Conservation (phyloP, 2,329 filamentous ascomycete genomes). For the Simplicillium sp. region DNA sequence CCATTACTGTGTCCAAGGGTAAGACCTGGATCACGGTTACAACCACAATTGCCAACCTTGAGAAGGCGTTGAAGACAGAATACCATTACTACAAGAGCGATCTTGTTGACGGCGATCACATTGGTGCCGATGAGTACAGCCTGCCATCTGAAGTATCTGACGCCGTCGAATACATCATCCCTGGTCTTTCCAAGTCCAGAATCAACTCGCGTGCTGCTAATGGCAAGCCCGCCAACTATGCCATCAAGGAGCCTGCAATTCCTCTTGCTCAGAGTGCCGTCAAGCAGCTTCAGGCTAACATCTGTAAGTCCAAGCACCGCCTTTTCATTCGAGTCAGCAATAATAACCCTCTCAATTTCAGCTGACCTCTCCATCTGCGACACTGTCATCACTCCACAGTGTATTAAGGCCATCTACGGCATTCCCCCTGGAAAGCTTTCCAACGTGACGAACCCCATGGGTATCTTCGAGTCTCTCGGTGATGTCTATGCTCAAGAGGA, state of each 20-base stretch:
- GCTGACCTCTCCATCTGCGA: constrained; percentile 27
- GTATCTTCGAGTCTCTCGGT: constrained; percentile 41
- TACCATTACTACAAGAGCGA: constrained; percentile 40
- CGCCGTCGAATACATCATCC: constrained; percentile 31
- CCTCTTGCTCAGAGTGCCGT: constrained; percentile 8
- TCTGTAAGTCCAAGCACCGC: too few relatives aligned
- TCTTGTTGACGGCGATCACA: constrained; percentile 19
- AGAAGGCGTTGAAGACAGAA: constrained; percentile 40
- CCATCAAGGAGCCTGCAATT: constrained; percentile 6
- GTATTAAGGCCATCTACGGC: constrained; percentile 38
- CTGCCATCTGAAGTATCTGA: constrained; percentile 24
- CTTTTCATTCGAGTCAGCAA: neutral
- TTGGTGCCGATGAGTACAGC: constrained; percentile 32
- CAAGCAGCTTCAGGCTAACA: neutral
- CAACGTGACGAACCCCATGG: constrained; percentile 34
- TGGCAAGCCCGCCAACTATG: neutral
- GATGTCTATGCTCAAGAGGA: constrained; percentile 42
- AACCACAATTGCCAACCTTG: constrained; percentile 42
- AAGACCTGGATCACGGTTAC: constrained; percentile 46
- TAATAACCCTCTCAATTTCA: too few relatives aligned
- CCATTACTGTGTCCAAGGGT: constrained; percentile 39
- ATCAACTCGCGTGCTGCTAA: constrained; percentile 2
- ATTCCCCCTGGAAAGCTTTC: constrained; percentile 27
- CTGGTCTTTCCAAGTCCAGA: constrained; percentile 27
- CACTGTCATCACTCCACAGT: constrained; percentile 45